Base-by-base conservation (phyloP, 495 filamentous ascomycete genomes). In the Penicilliopsis zonata region DNA sequence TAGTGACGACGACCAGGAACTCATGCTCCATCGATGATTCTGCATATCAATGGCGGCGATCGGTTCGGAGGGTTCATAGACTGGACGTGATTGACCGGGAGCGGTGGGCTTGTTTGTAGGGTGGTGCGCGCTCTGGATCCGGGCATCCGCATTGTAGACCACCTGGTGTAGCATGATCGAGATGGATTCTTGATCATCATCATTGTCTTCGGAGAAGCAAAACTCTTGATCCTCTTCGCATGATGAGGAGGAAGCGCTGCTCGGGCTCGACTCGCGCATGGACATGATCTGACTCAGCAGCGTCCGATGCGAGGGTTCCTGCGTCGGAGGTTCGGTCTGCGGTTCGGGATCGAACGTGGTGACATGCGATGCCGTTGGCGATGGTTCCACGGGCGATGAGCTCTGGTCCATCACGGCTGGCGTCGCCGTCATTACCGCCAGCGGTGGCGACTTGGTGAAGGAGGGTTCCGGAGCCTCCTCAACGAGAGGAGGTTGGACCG, bases 331-430 rank as follows among this genome's bases (percentile, higher is more conserved):
- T n/a, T 77, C 73, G 2, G 63, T 68, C 44, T 84, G 80, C 24
- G 74, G 72, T 31, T 85, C 80, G 18, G 63, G 67, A 35, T 85
- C 81, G 42, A 84, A 80, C 37, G 73, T 67, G 5, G 75, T 82
- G n/a, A 67, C 66, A n/a, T n/a, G n/a, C n/a, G n/a, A n/a, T n/a
- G n/a, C n/a, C n/a, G n/a, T n/a, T n/a, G n/a, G n/a, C n/a, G n/a
- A n/a, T n/a, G n/a, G n/a, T n/a, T n/a, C n/a, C n/a, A n/a, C n/a
- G n/a, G n/a, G n/a, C n/a, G n/a, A n/a, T n/a, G n/a, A n/a, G n/a
- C n/a, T n/a, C n/a, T n/a, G n/a, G n/a, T n/a, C n/a, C n/a, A n/a
- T n/a, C n/a, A n/a, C n/a, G n/a, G n/a, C n/a, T n/a, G n/a, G n/a
- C n/a, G n/a, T n/a, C n/a, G n/a, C n/a, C n/a, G n/a, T n/a, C n/a